Evolutionary conservation across 2,329 filamentous ascomycete species (phyloP), one percentile per base, ranked within the genome.

Genomic region (Alternaria sp.): DNA sequence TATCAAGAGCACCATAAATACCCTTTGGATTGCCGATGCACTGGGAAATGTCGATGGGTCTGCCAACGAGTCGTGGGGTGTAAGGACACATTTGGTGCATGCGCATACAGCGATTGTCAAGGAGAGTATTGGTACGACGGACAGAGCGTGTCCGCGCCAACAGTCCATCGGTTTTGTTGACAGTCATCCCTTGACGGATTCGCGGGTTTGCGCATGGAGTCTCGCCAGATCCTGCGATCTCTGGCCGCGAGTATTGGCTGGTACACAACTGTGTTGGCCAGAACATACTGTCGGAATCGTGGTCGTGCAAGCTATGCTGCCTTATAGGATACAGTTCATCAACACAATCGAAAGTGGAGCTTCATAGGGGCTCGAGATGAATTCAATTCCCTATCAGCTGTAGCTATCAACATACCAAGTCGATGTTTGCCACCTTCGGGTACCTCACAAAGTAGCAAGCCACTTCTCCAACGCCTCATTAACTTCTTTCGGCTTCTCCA

Each of bases 401-500:
- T 2, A 17, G 15, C 15, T 40, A 40, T 40, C n/a, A 17, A 40
- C 9, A 36, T 2, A 36, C 8, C 32, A 36, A 36, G 32, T 8
- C 7, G 12, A 36, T 36, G 32, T 36, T 36, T 10, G 32, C 8
- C 32, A 36, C 32, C 32, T 5, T 36, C 15, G n/a, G 36, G n/a
- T 40, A 17, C 9, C 19, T 36, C 19, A 57, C 4, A 57, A 28
- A 13, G 55, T 57, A 12, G 23, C 45, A 17, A 77, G 19, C 74
- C 74, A 77, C n/a, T 66, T 69, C 44, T 67, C 69, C 45, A 76
- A 43, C 7, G 60, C 70, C 30, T 66, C 65, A 36, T 74, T 77
- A 1, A 67, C 64, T 59, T 74, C 69, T 28, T 62, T 46, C 3
- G 72, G 71, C 50, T 74, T 74, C 66, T 77, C 73, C 62, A 74